Evolutionary conservation across 2,329 filamentous ascomycete species (phyloP), one percentile per base, ranked within the genome.

Genomic region (Ophiostoma quercus): DNA sequence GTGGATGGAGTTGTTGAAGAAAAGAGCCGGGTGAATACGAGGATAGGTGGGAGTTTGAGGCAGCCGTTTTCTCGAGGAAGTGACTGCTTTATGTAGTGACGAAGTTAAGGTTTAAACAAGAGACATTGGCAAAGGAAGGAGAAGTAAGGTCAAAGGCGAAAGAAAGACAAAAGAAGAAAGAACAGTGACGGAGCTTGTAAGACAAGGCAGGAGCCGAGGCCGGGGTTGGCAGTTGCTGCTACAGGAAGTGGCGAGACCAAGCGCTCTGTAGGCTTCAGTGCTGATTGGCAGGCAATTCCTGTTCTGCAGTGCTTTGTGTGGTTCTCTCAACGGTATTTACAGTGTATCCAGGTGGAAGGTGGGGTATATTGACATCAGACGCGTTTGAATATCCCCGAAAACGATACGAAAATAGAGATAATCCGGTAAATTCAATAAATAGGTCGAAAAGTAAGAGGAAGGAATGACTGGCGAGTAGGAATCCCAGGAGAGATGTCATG

Each of bases 201-300:
- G 32, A 37, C 60, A 37, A 37, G 60, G 60, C 60, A 34, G 60
- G 32, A 37, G 60, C 60, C 16, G 60, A n/a, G 60, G 32, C 60
- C 60, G 51, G 51, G 51, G 22, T 57, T 57, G 51, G 51, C 22
- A 25, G n/a, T 22, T 25, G 14, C 16, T 22, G 60, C 22, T 63
- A 63, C 60, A 63, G 32, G 8, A n/a, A 34, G 60, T 57, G 51
- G 51, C 51, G 22, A 57, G 51, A 29, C 51, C 9, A 2, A 25
- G 51, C 7, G 51, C n/a, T 12, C 22, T 57, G n/a, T 25, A 25
- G 12, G 51, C 16, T 57, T 25, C 51, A 25, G n/a, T 57, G n/a
- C 51, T 22, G 22, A 41, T 14, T 41, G 39, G 39, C 39, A 41
- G 39, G 39, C 39, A 41, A 41, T 41, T 41, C 39, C 3, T 41